These are phyloP conservation scores for Polyporus arcularius DNA, from an alignment of 768 basidiomycete genomes.

Conservation along the genomic window DNA sequence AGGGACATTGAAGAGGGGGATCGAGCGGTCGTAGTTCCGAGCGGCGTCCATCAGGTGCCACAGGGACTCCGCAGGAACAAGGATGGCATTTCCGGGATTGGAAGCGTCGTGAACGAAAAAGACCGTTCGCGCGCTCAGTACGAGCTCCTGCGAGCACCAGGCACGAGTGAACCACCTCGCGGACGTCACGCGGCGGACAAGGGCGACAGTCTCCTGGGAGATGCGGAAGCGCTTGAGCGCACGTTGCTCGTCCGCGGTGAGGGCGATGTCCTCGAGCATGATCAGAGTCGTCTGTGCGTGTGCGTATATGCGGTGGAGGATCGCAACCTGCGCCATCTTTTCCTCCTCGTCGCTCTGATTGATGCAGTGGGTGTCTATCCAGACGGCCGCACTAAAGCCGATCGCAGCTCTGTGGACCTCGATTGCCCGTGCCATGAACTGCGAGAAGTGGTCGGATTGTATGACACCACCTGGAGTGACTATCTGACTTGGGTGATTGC, in stretches of 20 bases:
- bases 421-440: slow-evolving; percentile 2
- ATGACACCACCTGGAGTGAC: neutral
- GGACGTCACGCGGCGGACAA: neutral
- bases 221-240: neutral
- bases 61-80: neutral
- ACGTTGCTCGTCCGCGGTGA: neutral
- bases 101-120: slow-evolving; percentile 7
- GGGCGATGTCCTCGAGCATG: slow-evolving; percentile 9
- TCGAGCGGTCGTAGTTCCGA: neutral
- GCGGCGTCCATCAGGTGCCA: slow-evolving; percentile 3
- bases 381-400: neutral
- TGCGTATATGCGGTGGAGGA: slow-evolving; percentile 11
- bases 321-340: slow-evolving; percentile 10
- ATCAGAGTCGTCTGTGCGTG: neutral
- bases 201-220: neutral
- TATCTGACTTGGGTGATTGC: neutral
- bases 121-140: slow-evolving; percentile 4
- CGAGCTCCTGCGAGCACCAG: slow-evolving; percentile 15
- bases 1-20: slow-evolving; percentile 4
- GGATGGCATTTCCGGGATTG: neutral
- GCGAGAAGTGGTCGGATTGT: neutral
- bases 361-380: slow-evolving; percentile 10
- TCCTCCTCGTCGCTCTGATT: slow-evolving; percentile 1
- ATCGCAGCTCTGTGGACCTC: neutral
- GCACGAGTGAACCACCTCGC: slow-evolving; percentile 13